phyloP scores from a whole-genome alignment of 345 rosid species.

The Hibiscus trionum region DNA sequence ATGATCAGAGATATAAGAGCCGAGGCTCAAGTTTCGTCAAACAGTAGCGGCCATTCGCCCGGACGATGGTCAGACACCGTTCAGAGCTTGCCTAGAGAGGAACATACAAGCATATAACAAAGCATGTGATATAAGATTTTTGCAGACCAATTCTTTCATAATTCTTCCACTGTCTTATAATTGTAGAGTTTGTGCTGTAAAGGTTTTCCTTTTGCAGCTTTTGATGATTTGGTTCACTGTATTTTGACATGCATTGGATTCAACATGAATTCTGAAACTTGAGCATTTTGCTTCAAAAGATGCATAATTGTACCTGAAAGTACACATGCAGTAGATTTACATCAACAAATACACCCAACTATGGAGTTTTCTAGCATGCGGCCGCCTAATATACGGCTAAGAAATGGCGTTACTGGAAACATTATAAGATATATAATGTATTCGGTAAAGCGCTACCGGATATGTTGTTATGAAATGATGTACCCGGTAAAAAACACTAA shows the following conservation, averaged over 20 bases:
- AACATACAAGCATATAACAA: slow-evolving; percentile 56
- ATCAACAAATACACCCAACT: too few species aligned
- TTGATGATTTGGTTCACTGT: neutral
- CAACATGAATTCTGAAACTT: slow-evolving; percentile 13
- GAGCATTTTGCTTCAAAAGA: slow-evolving; percentile 68
- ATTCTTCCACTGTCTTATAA: slow-evolving; percentile 14
- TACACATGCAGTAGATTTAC: neutral
- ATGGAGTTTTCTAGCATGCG: too few species aligned
- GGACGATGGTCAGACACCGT: slow-evolving; percentile 97
- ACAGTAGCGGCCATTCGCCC: slow-evolving; percentile 88
- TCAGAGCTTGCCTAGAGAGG: slow-evolving; percentile 91
- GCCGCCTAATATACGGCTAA: too few species aligned
- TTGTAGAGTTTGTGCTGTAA: slow-evolving; percentile 28
- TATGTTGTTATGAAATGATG: too few species aligned
- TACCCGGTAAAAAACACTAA: too few species aligned
- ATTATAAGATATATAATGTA: too few species aligned
- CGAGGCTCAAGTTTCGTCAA: slow-evolving; percentile 73
- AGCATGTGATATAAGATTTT: slow-evolving; percentile 5
- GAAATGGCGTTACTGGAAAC: too few species aligned
- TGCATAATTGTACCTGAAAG: slow-evolving; percentile 3
- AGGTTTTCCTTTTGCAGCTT: slow-evolving; percentile 6
- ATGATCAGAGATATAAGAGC: slow-evolving; percentile 85
- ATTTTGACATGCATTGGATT: neutral
- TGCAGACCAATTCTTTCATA: slow-evolving; percentile 11
- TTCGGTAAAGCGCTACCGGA: too few species aligned